Percentiles rank a stretch among this genome's conserved stretches.
Evolutionary conservation across 306 rosid species (phyloP).

Genomic region (Myrica gale): DNA sequence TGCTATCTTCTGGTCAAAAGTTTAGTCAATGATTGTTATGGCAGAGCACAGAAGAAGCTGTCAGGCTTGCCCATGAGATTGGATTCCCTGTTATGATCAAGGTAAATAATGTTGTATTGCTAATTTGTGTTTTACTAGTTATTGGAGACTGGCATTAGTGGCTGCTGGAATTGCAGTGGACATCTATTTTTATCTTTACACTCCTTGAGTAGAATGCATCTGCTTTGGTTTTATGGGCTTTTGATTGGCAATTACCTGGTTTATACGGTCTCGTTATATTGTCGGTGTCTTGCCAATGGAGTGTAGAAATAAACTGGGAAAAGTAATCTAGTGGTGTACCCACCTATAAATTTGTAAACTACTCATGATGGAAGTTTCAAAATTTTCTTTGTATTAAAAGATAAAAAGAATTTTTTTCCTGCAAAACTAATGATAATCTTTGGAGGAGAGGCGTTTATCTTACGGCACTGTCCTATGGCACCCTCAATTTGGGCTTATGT

Average conservation of each 20-base stretch:
- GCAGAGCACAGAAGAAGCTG: slow-evolving; percentile 91
- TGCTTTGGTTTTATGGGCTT: not conserved
- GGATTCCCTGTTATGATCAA: slow-evolving; percentile 98
- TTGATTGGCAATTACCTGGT: not conserved
- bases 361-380: not conserved
- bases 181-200: not conserved
- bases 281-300: not conserved
- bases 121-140: slow-evolving; percentile 2
- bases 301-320: not conserved
- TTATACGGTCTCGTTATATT: too few species aligned
- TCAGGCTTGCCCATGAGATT: slow-evolving; percentile 81
- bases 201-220: not conserved
- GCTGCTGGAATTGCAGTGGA: slow-evolving; percentile 23
- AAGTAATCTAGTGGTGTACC: not conserved
- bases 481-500: too few species aligned
- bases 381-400: not conserved
- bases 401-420: not conserved
- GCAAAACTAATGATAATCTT: too few species aligned
- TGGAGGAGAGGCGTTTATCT: too few species aligned
- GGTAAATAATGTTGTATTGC: slow-evolving; percentile 42
- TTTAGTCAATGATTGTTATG: slow-evolving; percentile 16
- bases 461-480: too few species aligned
- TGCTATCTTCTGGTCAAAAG: slow-evolving; percentile 11
- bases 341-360: not conserved
- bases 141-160: slow-evolving; percentile 8